phyloP scores from a whole-genome alignment of 2,329 filamentous ascomycete genomes.

The Botrytis paeoniae region DNA sequence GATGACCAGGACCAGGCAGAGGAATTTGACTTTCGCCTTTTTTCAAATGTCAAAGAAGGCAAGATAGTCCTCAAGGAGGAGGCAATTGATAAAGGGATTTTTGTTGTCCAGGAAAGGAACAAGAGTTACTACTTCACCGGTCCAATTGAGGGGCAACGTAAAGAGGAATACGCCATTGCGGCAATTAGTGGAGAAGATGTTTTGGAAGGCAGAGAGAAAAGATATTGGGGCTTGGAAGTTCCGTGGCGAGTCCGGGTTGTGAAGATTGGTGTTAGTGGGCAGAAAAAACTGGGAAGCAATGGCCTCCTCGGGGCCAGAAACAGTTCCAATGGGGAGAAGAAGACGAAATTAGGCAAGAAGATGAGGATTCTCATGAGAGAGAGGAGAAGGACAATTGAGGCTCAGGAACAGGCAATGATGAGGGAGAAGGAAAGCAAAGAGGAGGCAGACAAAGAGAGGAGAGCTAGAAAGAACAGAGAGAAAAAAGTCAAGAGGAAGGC shows the following conservation, averaged over 20 bases:
- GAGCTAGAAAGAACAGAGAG: slow-evolving; percentile 57
- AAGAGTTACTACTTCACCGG: slow-evolving; percentile 49
- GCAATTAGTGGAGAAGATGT: slow-evolving; percentile 55
- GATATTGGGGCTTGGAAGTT: slow-evolving; percentile 57
- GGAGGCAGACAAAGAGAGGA: slow-evolving; percentile 57
- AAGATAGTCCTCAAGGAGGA: slow-evolving; percentile 52
- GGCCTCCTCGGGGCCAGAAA: slow-evolving; percentile 18
- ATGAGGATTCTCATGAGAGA: slow-evolving; percentile 50
- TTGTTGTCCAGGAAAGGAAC: slow-evolving; percentile 44
- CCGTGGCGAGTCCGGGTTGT: slow-evolving; percentile 57
- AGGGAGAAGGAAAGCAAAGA: slow-evolving; percentile 50
- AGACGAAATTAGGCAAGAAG: slow-evolving; percentile 56
- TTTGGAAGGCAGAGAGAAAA: slow-evolving; percentile 42
- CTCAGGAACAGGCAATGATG: slow-evolving; percentile 38
- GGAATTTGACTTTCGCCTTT: slow-evolving; percentile 56
- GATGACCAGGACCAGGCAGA: slow-evolving; percentile 35
- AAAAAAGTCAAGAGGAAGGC: slow-evolving; percentile 58
- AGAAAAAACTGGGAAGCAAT: slow-evolving; percentile 32
- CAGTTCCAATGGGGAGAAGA: slow-evolving; percentile 31
- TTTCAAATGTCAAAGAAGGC: slow-evolving; percentile 39
- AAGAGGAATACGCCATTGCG: slow-evolving; percentile 43
- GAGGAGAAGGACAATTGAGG: slow-evolving; percentile 42
- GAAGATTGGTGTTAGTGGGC: slow-evolving; percentile 28
- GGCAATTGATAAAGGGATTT: slow-evolving; percentile 41
- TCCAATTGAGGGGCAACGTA: slow-evolving; percentile 40